A percentile compares a stretch with the other conserved stretches of the same genome.
These are phyloP conservation scores for Nigrospora osmanthi DNA, from an alignment of 2,329 filamentous ascomycete species.

Conservation along the genomic window DNA sequence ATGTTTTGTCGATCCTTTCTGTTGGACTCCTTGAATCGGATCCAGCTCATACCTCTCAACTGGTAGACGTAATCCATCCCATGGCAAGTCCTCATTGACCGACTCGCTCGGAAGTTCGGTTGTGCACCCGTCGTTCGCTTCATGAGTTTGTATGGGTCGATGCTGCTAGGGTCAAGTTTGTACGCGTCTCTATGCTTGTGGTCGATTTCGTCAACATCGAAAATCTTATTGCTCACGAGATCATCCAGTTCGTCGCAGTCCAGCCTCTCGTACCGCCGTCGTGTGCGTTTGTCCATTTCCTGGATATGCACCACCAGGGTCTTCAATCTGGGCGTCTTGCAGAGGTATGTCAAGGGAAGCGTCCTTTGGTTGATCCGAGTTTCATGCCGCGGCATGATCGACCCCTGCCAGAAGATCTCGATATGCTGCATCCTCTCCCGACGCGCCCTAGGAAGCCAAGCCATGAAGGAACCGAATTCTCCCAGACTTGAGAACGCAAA, in stretches of 20 bases:
- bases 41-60: background rate
- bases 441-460: no score
- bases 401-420: background rate
- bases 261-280: conserved; percentile 23
- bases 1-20: background rate
- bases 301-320: conserved; percentile 27
- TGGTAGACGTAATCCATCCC: conserved; percentile 22
- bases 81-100: conserved; percentile 31
- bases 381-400: background rate
- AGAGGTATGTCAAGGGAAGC: conserved; percentile 24
- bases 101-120: conserved; percentile 26
- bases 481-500: conserved; percentile 45
- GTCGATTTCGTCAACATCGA: background rate
- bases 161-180: conserved; percentile 2
- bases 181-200: conserved; percentile 10
- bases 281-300: background rate
- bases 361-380: conserved; percentile 27
- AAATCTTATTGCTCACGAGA: no score
- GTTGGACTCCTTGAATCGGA: background rate
- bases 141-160: conserved; percentile 7
- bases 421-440: background rate
- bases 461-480: conserved; percentile 38
- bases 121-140: conserved; percentile 23
- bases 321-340: conserved; percentile 27
- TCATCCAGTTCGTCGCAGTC: background rate